phyloP scores from a whole-genome alignment of 2,329 filamentous ascomycete species.

The Westerdykella aurantiaca region DNA sequence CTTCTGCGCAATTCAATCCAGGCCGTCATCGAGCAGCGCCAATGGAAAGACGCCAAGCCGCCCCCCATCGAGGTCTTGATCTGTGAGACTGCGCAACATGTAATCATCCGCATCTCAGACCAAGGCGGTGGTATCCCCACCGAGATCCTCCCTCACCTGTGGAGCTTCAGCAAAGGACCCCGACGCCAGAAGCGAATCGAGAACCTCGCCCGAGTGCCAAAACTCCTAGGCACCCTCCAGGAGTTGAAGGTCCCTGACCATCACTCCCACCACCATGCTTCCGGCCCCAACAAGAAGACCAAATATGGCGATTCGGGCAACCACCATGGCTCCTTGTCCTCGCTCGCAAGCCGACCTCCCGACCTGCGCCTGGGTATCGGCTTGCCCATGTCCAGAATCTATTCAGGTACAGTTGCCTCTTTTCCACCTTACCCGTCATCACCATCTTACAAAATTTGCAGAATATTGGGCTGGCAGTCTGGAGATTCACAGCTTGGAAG shows the following conservation, averaged over 20 bases:
- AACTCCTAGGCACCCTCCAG: conserved; percentile 88
- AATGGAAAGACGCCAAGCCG: conserved; percentile 45
- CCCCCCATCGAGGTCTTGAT: conserved; percentile 91
- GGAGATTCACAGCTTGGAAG: conserved; percentile 86
- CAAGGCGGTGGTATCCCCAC: conserved; percentile 86
- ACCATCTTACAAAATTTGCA: background rate
- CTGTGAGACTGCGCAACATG: conserved; percentile 88
- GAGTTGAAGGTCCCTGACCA: conserved; percentile 56
- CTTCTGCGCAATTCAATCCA: conserved; percentile 92
- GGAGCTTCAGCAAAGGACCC: conserved; percentile 95
- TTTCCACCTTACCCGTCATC: background rate
- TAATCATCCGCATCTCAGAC: conserved; percentile 94
- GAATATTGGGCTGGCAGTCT: conserved; percentile 97
- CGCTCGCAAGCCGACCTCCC: conserved; percentile 75
- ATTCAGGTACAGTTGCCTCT: conserved; percentile 49
- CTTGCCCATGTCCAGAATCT: conserved; percentile 85
- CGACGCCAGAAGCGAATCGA: conserved; percentile 70
- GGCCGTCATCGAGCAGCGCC: conserved; percentile 73
- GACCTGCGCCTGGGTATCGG: conserved; percentile 88
- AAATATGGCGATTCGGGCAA: conserved; percentile 19
- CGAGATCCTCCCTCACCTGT: conserved; percentile 80
- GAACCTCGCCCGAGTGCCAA: conserved; percentile 80
- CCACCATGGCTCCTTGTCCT: conserved; percentile 62
- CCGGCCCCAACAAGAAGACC: conserved; percentile 16
- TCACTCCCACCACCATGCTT: conserved; percentile 10